Evolutionary conservation across 2,329 filamentous ascomycete species (phyloP), one percentile per base, ranked within the genome.

Genomic region (Seiridium cupressi): DNA sequence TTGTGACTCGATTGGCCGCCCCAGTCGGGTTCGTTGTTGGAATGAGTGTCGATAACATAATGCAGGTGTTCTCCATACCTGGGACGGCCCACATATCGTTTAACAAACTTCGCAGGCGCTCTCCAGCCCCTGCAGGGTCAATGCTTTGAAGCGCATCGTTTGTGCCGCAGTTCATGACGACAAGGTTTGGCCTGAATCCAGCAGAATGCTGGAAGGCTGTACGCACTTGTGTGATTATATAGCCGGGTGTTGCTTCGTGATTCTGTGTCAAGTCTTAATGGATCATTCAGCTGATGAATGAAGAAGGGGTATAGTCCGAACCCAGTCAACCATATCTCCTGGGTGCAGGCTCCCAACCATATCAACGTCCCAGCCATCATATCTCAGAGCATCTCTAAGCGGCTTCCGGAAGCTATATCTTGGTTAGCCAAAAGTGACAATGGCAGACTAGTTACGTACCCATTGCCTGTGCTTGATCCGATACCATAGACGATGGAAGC

Each of bases 381-480:
- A 64, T 3, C 69, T 53, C 1, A 70, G 57, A 1, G 63, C 57
- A 31, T 71, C 65, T 38, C 65, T 57, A 7, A 68, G 58, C 10
- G 57, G 53, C 34, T 68, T 66, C 10, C 67, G 69, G 44, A 64
- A 68, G 18, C 53, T 55, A 2, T 13, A 31, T 31, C 5, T 34
- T 7, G 8, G 26, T 3, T 10, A 55, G 44, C n/a, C 10, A 2
- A n/a, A 47, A 47, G n/a, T 31, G 2, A 44, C 10, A 44, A n/a
- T n/a, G n/a, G n/a, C n/a, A 8, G 38, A 4, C 7, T 31, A 11
- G 7, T 32, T 40, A 49, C 44, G 11, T 56, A 61, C 51, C 44
- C 13, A 77, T 84, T 4, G 83, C 83, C 2, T 90, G 74, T 40
- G 69, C 71, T 60, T 4, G 60, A 61, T 4, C 44, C 57, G 18